Percentiles rank a stretch among this genome's conserved stretches.
phyloP scores from a whole-genome alignment of 2,329 filamentous ascomycete species.

The Fonsecaea multimorphosa region DNA sequence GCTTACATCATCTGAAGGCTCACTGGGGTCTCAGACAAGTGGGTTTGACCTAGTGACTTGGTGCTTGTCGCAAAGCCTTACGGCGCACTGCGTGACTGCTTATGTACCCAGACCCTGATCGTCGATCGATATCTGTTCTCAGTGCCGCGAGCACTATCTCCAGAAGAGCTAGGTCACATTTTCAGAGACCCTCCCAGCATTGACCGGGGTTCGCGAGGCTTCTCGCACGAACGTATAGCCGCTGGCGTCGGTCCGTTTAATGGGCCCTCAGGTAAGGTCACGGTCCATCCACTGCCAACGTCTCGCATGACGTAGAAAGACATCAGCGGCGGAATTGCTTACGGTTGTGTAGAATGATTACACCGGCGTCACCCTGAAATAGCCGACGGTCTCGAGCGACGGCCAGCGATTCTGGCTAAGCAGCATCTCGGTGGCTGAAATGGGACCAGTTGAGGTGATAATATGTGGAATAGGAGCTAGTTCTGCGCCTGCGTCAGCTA shows the following conservation, averaged over 20 bases:
- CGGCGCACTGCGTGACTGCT: too few species aligned
- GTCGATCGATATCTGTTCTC: neutral
- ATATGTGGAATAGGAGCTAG: neutral
- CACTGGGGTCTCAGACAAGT: neutral
- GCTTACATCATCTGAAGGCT: neutral
- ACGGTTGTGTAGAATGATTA: neutral
- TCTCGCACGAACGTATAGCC: neutral
- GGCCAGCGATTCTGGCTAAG: neutral
- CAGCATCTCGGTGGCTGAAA: neutral
- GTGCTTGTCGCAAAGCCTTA: too few species aligned
- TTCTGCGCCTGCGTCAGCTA: neutral
- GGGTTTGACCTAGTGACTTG: neutral
- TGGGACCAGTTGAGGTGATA: neutral
- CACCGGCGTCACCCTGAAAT: neutral
- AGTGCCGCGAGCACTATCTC: neutral
- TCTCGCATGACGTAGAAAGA: neutral
- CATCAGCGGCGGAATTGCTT: neutral
- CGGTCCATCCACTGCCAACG: neutral
- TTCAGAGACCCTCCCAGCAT: neutral
- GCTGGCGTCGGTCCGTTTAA: too few species aligned
- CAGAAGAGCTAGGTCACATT: neutral
- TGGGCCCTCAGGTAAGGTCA: neutral
- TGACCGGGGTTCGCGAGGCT: neutral
- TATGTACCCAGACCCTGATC: neutral
- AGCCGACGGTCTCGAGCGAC: neutral